Evolutionary conservation across 305 asterid genomes (phyloP).

Genomic region (Solanum chacoense): DNA sequence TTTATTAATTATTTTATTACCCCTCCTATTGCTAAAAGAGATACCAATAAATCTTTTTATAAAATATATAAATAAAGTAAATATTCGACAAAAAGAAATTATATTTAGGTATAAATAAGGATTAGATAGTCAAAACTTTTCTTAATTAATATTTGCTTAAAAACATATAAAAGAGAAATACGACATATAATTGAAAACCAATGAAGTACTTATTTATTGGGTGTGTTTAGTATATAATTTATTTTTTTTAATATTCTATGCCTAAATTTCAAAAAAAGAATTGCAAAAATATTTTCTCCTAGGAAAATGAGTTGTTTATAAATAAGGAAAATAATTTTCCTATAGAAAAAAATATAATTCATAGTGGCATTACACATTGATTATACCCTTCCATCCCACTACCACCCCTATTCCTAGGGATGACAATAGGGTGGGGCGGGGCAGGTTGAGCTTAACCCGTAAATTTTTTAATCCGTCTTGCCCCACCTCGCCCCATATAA

Average conservation of each 20-base stretch:
- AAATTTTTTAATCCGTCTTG: too few species aligned
- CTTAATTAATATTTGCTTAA: background rate
- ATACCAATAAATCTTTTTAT: background rate
- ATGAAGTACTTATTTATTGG: background rate
- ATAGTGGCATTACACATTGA: background rate
- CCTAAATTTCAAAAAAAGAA: background rate
- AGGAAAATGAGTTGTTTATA: too few species aligned
- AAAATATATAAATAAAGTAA: background rate
- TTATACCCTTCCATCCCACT: background rate
- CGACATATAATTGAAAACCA: background rate
- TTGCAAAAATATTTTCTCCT: background rate
- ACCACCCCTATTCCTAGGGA: background rate
- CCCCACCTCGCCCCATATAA: rapidly evolving
- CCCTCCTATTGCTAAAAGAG: background rate
- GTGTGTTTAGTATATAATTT: background rate
- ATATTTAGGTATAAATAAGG: background rate
- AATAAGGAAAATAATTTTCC: background rate
- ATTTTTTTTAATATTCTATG: background rate
- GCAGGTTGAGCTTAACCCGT: background rate
- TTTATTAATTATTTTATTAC: background rate
- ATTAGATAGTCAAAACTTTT: background rate
- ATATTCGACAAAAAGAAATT: background rate
- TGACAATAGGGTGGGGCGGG: background rate
- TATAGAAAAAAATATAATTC: background rate
- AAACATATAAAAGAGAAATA: background rate